Evolutionary conservation across 371 early-diverging fungal species (phyloP), one percentile per base, ranked within the genome.

Genomic region (Apophysomyces sp.): DNA sequence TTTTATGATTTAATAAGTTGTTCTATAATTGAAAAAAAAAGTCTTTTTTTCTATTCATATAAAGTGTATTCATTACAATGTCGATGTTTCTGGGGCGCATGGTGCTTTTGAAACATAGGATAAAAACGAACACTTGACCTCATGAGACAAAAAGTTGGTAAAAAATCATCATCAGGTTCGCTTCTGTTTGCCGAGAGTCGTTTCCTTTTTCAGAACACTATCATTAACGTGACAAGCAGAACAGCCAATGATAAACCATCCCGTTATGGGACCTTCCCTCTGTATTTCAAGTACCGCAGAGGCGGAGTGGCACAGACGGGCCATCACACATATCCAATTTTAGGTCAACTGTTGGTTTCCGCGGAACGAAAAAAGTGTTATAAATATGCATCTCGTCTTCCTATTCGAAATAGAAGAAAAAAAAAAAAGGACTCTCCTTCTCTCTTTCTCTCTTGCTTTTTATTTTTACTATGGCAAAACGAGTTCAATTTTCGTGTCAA

Each of bases 401-500:
- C 49, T 44, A 44, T 18, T 21, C 21, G 18, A 21, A 44, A 44
- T 18, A 26, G 21, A 44, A 21, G 21, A 18, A 26, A 16, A 41
- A 41, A 18, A 18, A 41, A 44, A 44, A 44, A 44, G 21, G 21
- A 44, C n/a, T n/a, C 8, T 21, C 18, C 11, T 44, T 44, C 26
- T 44, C 8, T 44, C 34, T 34, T 2, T 34, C 5, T 34, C 5
- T 34, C 5, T 4, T 2, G 8, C 34, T 44, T 8, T 44, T 21
- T 44, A 9, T 21, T 44, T 21, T 21, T 18, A 44, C 9, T 9
- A 44, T 44, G 49, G 21, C 49, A 44, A 44, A 44, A 21, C 16
- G 49, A 44, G 49, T 44, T 21, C 49, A 44, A 44, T 44, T 44
- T 44, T 44, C 49, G 9, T 44, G 49, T 21, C 49, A 44, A 44